Evolutionary conservation across 2,329 filamentous ascomycete genomes (phyloP), one percentile per base, ranked within the genome.

Genomic region (Aspergillus sp.): DNA sequence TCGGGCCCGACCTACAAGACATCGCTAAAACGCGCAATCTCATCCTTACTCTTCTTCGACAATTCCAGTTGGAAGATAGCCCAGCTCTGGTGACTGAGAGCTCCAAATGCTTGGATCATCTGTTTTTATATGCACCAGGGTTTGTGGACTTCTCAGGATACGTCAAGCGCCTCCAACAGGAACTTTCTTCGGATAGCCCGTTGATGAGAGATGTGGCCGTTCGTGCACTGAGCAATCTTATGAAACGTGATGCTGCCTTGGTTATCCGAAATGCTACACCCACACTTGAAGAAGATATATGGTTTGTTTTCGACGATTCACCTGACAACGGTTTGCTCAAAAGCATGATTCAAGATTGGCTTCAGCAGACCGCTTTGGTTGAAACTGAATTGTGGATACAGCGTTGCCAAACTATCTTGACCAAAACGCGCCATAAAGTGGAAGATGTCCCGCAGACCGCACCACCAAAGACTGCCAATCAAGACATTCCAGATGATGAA

Each of bases 401-500:
- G 48, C 82, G 90, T 38, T 94, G 90, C 62, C 93, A 97, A 57
- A 83, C 80, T 26, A 86, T 96, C 8, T 78, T 97, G 49, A 93
- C 88, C 31, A 94, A 94, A 76, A 95, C 88, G 0, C 82, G 88
- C 51, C 77, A 79, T 28, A 87, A 86, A 58, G 68, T 71, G 2
- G 77, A 82, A 34, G 76, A 81, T 7, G 38, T 53, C 4, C 54
- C 55, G 19, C 53, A 58, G 5, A 65, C 61, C 39, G 71, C 73
- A 10, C 56, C 57, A 6, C 53, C 64, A 26, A 65, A 67, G 32
- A 57, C 60, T 7, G 73, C 76, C 4, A 74, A 79, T 9, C 77
- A 88, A n/a, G 93, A 98, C 56, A 70, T 97, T 0, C 86, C 91
- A 50, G 93, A 98, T 61, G 93, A 98, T 62, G 94, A 98, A 64